These are phyloP conservation scores for Nakazawaea sp. DNA, from an alignment of 805 yeast genomes.

Conservation along the genomic window DNA sequence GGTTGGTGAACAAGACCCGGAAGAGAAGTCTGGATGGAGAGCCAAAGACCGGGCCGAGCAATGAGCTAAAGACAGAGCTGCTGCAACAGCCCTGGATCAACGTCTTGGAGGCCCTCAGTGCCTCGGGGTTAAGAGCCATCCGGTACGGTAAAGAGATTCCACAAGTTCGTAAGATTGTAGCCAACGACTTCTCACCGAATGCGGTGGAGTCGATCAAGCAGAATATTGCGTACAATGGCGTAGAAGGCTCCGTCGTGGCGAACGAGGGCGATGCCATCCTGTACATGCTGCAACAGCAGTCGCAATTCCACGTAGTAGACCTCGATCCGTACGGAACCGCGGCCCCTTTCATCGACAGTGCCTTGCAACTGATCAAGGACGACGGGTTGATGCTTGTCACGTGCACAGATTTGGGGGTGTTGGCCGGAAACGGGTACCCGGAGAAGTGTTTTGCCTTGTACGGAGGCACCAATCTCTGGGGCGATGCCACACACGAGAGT, in stretches of 20 bases:
- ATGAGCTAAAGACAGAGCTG: constrained; percentile 6
- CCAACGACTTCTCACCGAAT: constrained; percentile 81
- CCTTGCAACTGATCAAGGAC: constrained; percentile 75
- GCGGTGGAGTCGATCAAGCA: constrained; percentile 79
- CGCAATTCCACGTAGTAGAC: constrained; percentile 75
- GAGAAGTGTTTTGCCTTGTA: constrained; percentile 93
- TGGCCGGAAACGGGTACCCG: constrained; percentile 95
- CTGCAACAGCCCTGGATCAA: constrained; percentile 41
- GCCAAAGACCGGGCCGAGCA: constrained; percentile 4
- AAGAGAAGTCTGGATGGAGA: constrained; percentile 8
- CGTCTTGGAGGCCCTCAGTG: constrained; percentile 86
- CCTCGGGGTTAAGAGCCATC: constrained; percentile 91
- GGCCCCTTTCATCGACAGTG: constrained; percentile 90
- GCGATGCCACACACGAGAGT: constrained; percentile 87
- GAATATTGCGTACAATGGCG: constrained; percentile 63
- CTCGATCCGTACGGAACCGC: constrained; percentile 98
- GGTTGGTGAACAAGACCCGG: constrained; percentile 11
- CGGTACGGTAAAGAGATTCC: constrained; percentile 92
- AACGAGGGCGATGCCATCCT: constrained; percentile 89
- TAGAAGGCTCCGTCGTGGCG: constrained; percentile 49
- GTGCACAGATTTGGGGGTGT: constrained; percentile 92
- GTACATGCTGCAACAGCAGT: constrained; percentile 52
- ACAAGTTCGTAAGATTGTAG: constrained; percentile 61
- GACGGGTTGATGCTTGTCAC: constrained; percentile 86
- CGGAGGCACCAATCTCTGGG: constrained; percentile 86